phyloP scores from a whole-genome alignment of 1,284 basidiomycete genomes.

The Exobasidium cylindrosporum region DNA sequence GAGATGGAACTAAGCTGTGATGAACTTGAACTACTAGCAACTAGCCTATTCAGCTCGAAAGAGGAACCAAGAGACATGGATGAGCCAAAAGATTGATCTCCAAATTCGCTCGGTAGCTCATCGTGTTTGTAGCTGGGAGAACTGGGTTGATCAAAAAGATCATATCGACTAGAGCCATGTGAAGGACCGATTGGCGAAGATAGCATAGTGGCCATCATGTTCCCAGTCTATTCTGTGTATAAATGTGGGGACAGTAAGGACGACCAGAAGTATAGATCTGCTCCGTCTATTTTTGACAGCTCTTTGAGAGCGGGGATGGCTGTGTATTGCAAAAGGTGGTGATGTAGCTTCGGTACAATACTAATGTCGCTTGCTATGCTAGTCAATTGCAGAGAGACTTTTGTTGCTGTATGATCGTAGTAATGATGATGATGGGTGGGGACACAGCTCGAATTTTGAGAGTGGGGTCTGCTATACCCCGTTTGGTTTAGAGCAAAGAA shows the following conservation, averaged over 20 bases:
- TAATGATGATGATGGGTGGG: too few species aligned
- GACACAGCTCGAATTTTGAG: too few species aligned
- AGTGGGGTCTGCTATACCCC: too few species aligned
- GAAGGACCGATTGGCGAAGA: neutral
- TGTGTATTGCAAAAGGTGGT: too few species aligned
- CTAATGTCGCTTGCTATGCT: neutral
- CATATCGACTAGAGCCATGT: slow-evolving; percentile 15
- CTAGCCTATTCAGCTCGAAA: slow-evolving; percentile 25
- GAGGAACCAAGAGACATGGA: slow-evolving; percentile 52
- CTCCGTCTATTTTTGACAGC: neutral
- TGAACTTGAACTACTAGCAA: neutral
- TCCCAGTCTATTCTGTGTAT: neutral
- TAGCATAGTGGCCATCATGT: neutral
- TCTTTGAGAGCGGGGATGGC: too few species aligned
- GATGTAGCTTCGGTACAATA: neutral
- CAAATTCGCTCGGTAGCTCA: slow-evolving; percentile 30
- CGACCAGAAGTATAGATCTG: neutral
- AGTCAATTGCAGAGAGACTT: neutral
- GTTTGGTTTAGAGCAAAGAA: neutral
- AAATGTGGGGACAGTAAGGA: neutral
- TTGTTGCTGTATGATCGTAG: too few species aligned
- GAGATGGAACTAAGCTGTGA: neutral
- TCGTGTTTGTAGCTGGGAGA: slow-evolving; percentile 33
- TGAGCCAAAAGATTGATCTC: slow-evolving; percentile 45
- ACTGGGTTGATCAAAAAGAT: slow-evolving; percentile 33